These are phyloP conservation scores for Botrytis sinoallii DNA, from an alignment of 2,329 filamentous ascomycete genomes.

Conservation along the genomic window DNA sequence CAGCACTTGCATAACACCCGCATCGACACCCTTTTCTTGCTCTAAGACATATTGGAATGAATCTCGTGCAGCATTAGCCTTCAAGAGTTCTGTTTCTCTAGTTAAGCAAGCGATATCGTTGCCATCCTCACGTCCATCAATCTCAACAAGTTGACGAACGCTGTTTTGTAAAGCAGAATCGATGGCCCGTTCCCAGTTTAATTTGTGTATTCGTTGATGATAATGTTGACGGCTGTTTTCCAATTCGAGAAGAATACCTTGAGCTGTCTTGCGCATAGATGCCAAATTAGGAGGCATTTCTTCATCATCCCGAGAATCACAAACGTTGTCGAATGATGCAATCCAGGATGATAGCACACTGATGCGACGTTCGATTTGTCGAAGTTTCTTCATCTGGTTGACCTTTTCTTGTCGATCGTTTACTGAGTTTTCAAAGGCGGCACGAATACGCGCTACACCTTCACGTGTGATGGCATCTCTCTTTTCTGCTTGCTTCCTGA, in stretches of 20 bases:
- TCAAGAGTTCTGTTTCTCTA: slow-evolving; percentile 82
- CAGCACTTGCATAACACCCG: slow-evolving; percentile 74
- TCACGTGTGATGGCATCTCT: slow-evolving; percentile 72
- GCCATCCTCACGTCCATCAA: slow-evolving; percentile 59
- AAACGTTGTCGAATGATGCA: slow-evolving; percentile 81
- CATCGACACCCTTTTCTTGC: slow-evolving; percentile 78
- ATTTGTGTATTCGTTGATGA: slow-evolving; percentile 76
- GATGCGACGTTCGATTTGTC: slow-evolving; percentile 80
- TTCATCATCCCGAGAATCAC: slow-evolving; percentile 67
- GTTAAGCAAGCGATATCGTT: slow-evolving; percentile 69
- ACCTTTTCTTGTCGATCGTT: slow-evolving; percentile 76
- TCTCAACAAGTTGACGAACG: slow-evolving; percentile 73
- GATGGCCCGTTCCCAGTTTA: slow-evolving; percentile 81
- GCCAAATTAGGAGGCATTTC: slow-evolving; percentile 66
- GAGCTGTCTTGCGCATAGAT: slow-evolving; percentile 81
- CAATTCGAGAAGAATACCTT: slow-evolving; percentile 83
- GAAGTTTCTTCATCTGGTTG: slow-evolving; percentile 75
- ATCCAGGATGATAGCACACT: slow-evolving; percentile 88
- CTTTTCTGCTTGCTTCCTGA: slow-evolving; percentile 87
- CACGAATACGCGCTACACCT: slow-evolving; percentile 73
- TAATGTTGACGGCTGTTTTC: slow-evolving; percentile 89
- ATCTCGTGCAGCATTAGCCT: slow-evolving; percentile 77
- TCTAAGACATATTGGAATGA: slow-evolving; percentile 74
- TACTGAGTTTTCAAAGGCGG: slow-evolving; percentile 77
- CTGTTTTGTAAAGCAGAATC: slow-evolving; percentile 87